These are phyloP conservation scores for Colletotrichum chlorophyti DNA, from an alignment of 2,329 filamentous ascomycete genomes.

Conservation along the genomic window DNA sequence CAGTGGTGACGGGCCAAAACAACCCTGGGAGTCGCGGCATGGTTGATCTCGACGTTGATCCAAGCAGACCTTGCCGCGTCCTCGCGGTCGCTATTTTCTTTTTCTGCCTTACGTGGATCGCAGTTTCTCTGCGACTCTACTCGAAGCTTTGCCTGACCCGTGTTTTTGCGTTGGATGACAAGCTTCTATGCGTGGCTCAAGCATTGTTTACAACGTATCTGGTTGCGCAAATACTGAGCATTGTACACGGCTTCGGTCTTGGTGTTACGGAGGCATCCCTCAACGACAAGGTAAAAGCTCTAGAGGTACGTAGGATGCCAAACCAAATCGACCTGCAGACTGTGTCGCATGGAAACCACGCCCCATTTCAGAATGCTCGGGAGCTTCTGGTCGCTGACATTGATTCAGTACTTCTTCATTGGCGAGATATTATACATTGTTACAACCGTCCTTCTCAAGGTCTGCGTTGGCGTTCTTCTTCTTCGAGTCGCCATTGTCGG, in stretches of 20 bases:
- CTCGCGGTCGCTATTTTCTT: slow-evolving; percentile 36
- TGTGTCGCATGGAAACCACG: no score
- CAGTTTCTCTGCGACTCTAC: slow-evolving; percentile 36
- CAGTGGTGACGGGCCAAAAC: not conserved
- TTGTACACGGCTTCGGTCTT: slow-evolving; percentile 34
- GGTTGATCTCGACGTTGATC: slow-evolving; percentile 15
- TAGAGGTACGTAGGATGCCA: slow-evolving; percentile 36
- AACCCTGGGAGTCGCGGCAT: not conserved
- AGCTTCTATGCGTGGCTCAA: slow-evolving; percentile 36
- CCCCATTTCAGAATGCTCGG: no score
- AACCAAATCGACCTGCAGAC: no score
- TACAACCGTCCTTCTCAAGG: slow-evolving; percentile 37
- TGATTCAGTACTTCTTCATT: slow-evolving; percentile 43
- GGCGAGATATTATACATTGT: slow-evolving; percentile 47
- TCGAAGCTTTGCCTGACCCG: slow-evolving; percentile 38
- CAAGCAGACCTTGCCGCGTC: slow-evolving; percentile 24
- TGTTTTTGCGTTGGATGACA: slow-evolving; percentile 38
- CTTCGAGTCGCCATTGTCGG: slow-evolving; percentile 45
- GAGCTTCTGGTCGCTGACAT: no score
- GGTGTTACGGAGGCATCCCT: slow-evolving; percentile 29
- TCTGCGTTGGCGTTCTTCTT: slow-evolving; percentile 48
- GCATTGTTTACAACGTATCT: slow-evolving; percentile 33
- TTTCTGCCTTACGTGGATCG: slow-evolving; percentile 38
- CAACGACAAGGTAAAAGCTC: slow-evolving; percentile 32
- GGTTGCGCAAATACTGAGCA: slow-evolving; percentile 29